phyloP scores from a whole-genome alignment of 2,329 filamentous ascomycete species.

The Xylariaceae sp. region DNA sequence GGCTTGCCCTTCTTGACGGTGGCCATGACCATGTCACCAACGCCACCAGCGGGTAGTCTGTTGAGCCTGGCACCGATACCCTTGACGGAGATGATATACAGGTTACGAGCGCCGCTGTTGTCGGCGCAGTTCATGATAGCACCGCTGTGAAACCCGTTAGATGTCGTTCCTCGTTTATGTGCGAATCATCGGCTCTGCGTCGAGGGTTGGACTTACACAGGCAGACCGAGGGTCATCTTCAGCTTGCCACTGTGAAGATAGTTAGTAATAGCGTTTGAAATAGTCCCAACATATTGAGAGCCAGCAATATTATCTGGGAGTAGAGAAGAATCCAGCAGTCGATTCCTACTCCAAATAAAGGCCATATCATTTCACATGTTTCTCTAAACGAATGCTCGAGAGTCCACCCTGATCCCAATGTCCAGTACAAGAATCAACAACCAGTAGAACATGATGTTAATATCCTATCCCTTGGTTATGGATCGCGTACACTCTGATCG shows the following conservation, averaged over 20 bases:
- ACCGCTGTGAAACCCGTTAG: constrained; percentile 65
- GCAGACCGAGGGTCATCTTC: constrained; percentile 99
- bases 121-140: constrained; percentile 99
- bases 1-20: constrained; percentile 75
- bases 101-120: constrained; percentile 56
- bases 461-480: not conserved
- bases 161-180: not conserved
- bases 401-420: not conserved
- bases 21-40: constrained; percentile 35
- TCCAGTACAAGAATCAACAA: not conserved
- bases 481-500: not conserved
- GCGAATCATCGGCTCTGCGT: constrained; percentile 25
- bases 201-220: constrained; percentile 76
- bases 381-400: constrained; percentile 15
- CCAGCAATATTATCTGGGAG: not conserved
- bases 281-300: not conserved
- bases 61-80: constrained; percentile 30
- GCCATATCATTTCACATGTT: not conserved
- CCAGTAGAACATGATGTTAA: not conserved
- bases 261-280: constrained; percentile 8
- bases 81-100: constrained; percentile 30
- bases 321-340: not conserved
- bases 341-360: not conserved
- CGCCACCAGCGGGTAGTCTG: constrained; percentile 31
- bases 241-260: constrained; percentile 82